Conservation (phyloP, 352 stramenopile genomes). For the Globisporangium alternatum region DNA sequence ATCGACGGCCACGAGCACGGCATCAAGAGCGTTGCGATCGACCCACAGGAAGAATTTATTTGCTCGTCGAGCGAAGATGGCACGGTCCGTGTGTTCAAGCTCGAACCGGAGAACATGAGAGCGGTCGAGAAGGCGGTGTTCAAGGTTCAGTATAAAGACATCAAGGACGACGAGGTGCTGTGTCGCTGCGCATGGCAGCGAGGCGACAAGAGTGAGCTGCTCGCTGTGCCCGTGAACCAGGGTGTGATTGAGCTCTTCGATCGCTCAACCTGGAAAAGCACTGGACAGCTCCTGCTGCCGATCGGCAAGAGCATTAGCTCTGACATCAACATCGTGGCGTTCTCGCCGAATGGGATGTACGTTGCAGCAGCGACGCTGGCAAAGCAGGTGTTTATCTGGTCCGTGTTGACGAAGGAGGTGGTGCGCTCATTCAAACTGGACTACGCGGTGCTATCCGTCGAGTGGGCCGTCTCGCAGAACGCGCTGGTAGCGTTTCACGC, state of each 20-base stretch:
- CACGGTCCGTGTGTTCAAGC: constrained; percentile 63
- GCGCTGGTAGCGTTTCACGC: constrained; percentile 54
- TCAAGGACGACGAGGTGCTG: constrained; percentile 61
- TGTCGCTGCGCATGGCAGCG: constrained; percentile 68
- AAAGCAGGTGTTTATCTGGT: constrained; percentile 77
- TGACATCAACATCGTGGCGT: constrained; percentile 68
- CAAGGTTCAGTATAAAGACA: constrained; percentile 54
- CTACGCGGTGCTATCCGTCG: constrained; percentile 49
- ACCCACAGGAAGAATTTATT: constrained; percentile 60
- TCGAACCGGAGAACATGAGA: constrained; percentile 35
- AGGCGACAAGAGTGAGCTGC: constrained; percentile 18
- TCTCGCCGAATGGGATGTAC: constrained; percentile 81
- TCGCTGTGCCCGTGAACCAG: constrained; percentile 65
- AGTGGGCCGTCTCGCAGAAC: constrained; percentile 59
- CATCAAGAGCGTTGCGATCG: constrained; percentile 74
- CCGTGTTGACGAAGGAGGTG: constrained; percentile 41
- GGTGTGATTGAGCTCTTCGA: constrained; percentile 70
- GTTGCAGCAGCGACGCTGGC: constrained; percentile 60
- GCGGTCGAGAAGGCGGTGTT: constrained; percentile 48
- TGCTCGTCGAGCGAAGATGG: constrained; percentile 66
- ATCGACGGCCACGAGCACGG: constrained; percentile 58
- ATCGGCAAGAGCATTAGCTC: constrained; percentile 48
- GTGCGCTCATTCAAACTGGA: constrained; percentile 61
- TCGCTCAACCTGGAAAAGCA: constrained; percentile 41
- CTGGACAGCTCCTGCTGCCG: constrained; percentile 46